Evolutionary conservation across 75 land plant species (phyloP).

Genomic region (Picea sitchensis): DNA sequence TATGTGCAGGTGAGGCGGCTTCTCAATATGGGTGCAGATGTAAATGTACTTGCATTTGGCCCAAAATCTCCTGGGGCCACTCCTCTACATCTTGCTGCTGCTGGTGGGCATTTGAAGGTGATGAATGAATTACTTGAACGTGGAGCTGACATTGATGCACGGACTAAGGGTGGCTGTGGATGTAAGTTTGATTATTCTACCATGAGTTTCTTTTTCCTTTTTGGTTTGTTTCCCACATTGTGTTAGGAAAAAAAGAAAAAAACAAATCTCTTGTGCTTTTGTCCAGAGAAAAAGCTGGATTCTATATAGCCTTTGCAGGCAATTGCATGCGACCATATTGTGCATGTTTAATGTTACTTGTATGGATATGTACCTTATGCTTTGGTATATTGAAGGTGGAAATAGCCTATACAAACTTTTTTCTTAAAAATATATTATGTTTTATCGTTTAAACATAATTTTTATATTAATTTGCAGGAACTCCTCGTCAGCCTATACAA

Average conservation of each 20-base stretch:
- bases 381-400: background rate
- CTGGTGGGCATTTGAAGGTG: conserved; percentile 86
- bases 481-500: conserved; percentile 62
- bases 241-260: background rate
- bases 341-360: background rate
- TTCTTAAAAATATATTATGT: background rate
- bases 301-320: background rate
- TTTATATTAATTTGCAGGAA: conserved; percentile 52
- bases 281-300: background rate
- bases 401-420: background rate
- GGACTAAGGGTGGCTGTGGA: conserved; percentile 95
- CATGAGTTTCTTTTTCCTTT: background rate
- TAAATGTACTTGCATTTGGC: conserved; percentile 76
- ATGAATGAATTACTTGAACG: conserved; percentile 92
- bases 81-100: conserved; percentile 94
- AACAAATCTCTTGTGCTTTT: background rate
- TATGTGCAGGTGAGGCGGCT: conserved; percentile 25
- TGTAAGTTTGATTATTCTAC: conserved; percentile 32
- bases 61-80: conserved; percentile 83
- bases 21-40: conserved; percentile 81
- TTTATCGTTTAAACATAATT: too few relatives aligned
- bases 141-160: conserved; percentile 94
- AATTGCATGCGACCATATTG: background rate
- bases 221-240: background rate
- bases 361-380: background rate